Percentiles rank a stretch among this genome's conserved stretches.
Conservation (phyloP, 2,329 filamentous ascomycete species). For the Plenodomus tracheiphilus region DNA sequence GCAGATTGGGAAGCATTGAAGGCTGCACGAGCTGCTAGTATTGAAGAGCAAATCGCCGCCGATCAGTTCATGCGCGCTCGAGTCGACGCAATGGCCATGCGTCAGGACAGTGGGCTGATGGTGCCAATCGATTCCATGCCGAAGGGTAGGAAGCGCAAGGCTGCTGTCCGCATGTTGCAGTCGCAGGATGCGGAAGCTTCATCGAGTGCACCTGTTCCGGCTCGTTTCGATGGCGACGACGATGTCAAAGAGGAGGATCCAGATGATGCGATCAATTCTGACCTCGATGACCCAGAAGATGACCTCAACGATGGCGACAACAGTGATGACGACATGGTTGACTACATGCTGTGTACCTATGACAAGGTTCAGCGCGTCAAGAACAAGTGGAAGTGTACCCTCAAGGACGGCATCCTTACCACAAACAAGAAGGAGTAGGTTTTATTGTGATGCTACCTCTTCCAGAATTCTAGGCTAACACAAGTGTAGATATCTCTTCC, state of each 20-base stretch:
- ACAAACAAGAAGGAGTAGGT: conserved; percentile 86
- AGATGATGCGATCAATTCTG: conserved; percentile 97
- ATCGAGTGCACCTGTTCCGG: conserved; percentile 32
- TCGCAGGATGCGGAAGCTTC: conserved; percentile 56
- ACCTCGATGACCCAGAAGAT: conserved; percentile 93
- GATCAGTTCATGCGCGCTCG: conserved; percentile 71
- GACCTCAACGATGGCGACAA: conserved; percentile 79
- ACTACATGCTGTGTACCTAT: conserved; percentile 98
- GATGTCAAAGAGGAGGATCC: conserved; percentile 65
- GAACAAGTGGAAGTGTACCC: conserved; percentile 95
- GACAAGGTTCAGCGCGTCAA: conserved; percentile 99
- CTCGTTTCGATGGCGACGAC: conserved; percentile 60
- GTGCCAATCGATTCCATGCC: conserved; percentile 65
- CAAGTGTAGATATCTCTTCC: conserved; percentile 78
- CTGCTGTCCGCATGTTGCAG: conserved; percentile 48
- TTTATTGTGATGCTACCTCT: not conserved
- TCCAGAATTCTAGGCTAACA: conserved; percentile 8
- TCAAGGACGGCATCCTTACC: conserved; percentile 94
- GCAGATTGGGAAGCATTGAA: conserved; percentile 63
- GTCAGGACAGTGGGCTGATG: conserved; percentile 78
- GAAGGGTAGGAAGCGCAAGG: conserved; percentile 47
- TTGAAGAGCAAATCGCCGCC: conserved; percentile 56
- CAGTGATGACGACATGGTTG: conserved; percentile 78
- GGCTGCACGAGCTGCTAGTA: conserved; percentile 60
- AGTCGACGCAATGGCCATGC: conserved; percentile 66